phyloP scores from a whole-genome alignment of 805 yeast species.

The Starmerella floricola region DNA sequence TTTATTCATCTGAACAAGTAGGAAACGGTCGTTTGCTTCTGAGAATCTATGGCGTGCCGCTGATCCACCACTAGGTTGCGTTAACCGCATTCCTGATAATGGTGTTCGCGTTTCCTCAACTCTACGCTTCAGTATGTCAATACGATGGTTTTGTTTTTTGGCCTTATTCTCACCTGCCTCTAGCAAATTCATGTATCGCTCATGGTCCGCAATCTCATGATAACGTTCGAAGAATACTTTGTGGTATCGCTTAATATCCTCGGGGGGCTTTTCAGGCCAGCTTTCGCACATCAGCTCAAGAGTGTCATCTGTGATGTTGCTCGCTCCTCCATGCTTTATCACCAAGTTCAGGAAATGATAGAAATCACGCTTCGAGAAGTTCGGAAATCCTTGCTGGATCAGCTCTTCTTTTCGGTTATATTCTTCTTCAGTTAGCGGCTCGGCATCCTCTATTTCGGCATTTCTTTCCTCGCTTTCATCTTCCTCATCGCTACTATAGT shows the following conservation, averaged over 20 bases:
- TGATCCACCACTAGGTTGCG: constrained; percentile 19
- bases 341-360: constrained; percentile 61
- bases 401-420: constrained; percentile 54
- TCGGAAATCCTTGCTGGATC: constrained; percentile 53
- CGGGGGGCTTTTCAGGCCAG: constrained; percentile 49
- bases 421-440: constrained; percentile 66
- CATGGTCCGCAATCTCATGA: constrained; percentile 79
- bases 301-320: constrained; percentile 26
- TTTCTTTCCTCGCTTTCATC: constrained; percentile 38
- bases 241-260: constrained; percentile 69
- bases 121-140: constrained; percentile 66
- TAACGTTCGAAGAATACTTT: constrained; percentile 67
- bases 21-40: constrained; percentile 81
- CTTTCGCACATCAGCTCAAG: constrained; percentile 55
- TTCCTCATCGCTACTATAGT: constrained; percentile 30
- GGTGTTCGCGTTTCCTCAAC: constrained; percentile 60
- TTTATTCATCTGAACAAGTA: constrained; percentile 62
- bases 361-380: constrained; percentile 82
- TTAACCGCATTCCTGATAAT: constrained; percentile 53
- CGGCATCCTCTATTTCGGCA: constrained; percentile 51
- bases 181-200: constrained; percentile 63
- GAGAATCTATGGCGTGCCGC: constrained; percentile 43
- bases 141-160: constrained; percentile 51
- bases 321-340: constrained; percentile 67
- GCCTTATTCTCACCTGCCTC: constrained; percentile 81